phyloP scores from a whole-genome alignment of 176 grass and related monocot species.

The Otatea glauca region DNA sequence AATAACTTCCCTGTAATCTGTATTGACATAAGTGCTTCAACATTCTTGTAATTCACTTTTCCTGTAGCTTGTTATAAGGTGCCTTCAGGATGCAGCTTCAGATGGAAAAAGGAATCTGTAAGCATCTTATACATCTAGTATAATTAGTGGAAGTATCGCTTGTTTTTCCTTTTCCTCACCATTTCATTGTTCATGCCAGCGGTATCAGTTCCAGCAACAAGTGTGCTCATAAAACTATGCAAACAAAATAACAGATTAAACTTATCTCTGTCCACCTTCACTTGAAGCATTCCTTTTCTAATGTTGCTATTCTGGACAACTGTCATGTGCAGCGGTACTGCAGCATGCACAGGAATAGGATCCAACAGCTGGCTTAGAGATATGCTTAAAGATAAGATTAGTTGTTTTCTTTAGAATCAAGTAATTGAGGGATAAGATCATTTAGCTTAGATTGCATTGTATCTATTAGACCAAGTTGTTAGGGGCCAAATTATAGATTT shows the following conservation, averaged over 20 bases:
- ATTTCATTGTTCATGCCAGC: conserved; percentile 25
- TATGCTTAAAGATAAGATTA: too few relatives aligned
- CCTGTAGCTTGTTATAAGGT: conserved; percentile 81
- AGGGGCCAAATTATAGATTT: too few relatives aligned
- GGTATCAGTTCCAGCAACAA: conserved; percentile 31
- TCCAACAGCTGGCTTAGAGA: background rate
- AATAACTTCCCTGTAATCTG: conserved; percentile 20
- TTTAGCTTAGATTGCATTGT: background rate
- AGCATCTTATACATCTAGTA: conserved; percentile 47
- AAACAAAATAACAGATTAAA: conserved; percentile 7
- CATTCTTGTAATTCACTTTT: conserved; percentile 37
- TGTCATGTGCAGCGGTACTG: background rate
- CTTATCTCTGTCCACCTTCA: conserved; percentile 36
- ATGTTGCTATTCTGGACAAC: conserved; percentile 1
- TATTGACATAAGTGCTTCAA: conserved; percentile 18
- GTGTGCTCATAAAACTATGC: conserved; percentile 25
- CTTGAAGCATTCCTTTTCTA: conserved; percentile 30
- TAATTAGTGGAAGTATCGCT: conserved; percentile 32
- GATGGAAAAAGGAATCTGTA: conserved; percentile 72
- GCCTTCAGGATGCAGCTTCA: conserved; percentile 59
- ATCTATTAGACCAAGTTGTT: background rate
- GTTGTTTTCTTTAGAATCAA: too few relatives aligned
- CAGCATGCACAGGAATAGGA: background rate
- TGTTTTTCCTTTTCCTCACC: conserved; percentile 4
- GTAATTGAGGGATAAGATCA: background rate